A percentile compares a stretch with the other conserved stretches of the same genome.
Conservation (phyloP, 140 eudicot genomes). For the Oenanthe javanica region DNA sequence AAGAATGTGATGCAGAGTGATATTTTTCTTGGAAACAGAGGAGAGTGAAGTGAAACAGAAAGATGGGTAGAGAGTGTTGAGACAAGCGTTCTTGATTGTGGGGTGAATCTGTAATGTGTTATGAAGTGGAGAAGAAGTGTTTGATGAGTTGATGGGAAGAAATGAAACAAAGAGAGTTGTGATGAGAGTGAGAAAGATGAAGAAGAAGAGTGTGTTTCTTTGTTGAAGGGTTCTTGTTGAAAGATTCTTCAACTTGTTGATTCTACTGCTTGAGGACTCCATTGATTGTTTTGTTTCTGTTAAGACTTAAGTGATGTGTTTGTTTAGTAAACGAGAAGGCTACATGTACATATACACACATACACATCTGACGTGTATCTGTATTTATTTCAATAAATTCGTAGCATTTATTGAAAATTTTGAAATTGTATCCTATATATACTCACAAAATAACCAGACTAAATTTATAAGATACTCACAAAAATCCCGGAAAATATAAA, state of each 20-base stretch:
- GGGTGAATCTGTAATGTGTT: slow-evolving; percentile 20
- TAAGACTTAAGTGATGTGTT: background rate
- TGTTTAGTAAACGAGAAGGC: background rate
- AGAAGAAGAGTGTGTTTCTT: background rate
- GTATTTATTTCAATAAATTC: no score
- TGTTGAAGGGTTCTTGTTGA: background rate
- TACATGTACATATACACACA: background rate
- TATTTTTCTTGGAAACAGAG: slow-evolving; percentile 23
- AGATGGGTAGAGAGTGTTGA: slow-evolving; percentile 49
- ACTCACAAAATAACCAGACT: no score
- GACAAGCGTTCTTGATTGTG: slow-evolving; percentile 49
- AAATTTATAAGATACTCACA: no score
- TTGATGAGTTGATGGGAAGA: slow-evolving; percentile 14
- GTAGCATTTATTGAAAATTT: no score
- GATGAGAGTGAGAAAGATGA: slow-evolving; percentile 9
- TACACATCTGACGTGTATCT: background rate
- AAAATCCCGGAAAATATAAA: no score
- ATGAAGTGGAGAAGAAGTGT: slow-evolving; percentile 1
- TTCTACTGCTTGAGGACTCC: slow-evolving; percentile 11
- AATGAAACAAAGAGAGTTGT: slow-evolving; percentile 9
- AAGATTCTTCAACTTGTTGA: slow-evolving; percentile 3
- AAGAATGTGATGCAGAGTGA: slow-evolving; percentile 30
- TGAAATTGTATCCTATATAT: no score
- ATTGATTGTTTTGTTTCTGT: slow-evolving; percentile 11
- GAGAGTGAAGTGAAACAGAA: slow-evolving; percentile 50